Evolutionary conservation across 768 basidiomycete genomes (phyloP), one percentile per base, ranked within the genome.

Genomic region (Tricholoma flavovirens): DNA sequence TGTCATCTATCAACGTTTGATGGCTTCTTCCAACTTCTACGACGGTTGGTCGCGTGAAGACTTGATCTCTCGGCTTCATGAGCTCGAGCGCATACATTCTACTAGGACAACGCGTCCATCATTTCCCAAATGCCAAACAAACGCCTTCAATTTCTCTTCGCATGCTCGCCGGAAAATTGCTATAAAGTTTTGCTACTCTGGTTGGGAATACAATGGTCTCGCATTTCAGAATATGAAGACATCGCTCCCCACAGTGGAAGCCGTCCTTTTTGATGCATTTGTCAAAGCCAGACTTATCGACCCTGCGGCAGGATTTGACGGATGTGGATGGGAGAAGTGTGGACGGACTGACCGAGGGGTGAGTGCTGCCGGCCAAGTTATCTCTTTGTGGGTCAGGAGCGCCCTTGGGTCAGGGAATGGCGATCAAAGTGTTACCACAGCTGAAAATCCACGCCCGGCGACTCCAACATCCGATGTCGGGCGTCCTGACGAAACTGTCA

Each of bases 261-360:
- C 82, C 14, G 88, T 90, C 4, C 71, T 99, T 19, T 88, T 92
- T 56, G 80, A 81, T 32, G 93, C 93, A 0, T 74, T 98, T 55
- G 85, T 82, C 38, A 86, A 86, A 61, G 81, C 90, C 0, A 77
- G 84, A 49, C 74, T 99, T 43, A 81, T 98, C 10, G 90, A 96
- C 64, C 77, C 77, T 1, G 81, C 77, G 3, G 79, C 73, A 4
- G 91, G 92, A 4, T 74, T 88, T 54, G 88, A 94, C 14, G 95
- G 90, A 0, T 94, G 93, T 65, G 90, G 83, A 33, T 98, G 91
- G 85, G 86, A 90, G 66, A 80, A 83, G 61, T 98, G 97, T 69
- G 96, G 97, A 11, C 73, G 97, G 65, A 98, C 97, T 24, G 97
- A 99, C 77, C 80, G 87, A 17, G 95, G 96, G 0, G 97, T 99